Conservation (phyloP, 208 protist species). For the Leishmania martiniquensis region DNA sequence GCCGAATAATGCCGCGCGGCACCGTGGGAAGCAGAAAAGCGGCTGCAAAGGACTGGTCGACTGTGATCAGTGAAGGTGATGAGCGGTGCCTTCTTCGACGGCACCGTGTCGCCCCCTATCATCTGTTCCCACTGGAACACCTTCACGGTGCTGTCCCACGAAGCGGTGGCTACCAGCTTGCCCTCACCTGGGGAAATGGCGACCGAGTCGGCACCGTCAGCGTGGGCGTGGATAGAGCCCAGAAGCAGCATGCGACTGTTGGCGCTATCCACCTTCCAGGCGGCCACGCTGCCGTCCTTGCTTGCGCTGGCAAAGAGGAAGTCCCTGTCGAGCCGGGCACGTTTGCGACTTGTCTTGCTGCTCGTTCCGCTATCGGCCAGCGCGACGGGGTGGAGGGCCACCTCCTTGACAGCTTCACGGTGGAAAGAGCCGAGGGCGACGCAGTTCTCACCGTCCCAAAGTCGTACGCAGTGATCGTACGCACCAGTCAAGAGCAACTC, state of each 20-base stretch:
- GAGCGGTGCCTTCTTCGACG: slow-evolving; percentile 69
- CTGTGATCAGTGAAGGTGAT: slow-evolving; percentile 83
- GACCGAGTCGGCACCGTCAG: slow-evolving; percentile 71
- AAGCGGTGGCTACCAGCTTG: slow-evolving; percentile 56
- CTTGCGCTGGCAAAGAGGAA: slow-evolving; percentile 70
- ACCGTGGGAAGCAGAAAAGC: slow-evolving; percentile 61
- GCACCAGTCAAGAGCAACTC: slow-evolving; percentile 72
- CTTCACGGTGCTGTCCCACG: slow-evolving; percentile 85
- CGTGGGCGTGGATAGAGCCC: slow-evolving; percentile 60
- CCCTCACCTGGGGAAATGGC: slow-evolving; percentile 63
- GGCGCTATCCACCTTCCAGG: slow-evolving; percentile 58
- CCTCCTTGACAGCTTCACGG: slow-evolving; percentile 75
- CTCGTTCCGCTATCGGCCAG: slow-evolving; percentile 13
- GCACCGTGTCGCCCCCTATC: slow-evolving; percentile 32
- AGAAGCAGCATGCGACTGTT: slow-evolving; percentile 46
- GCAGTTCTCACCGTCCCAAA: slow-evolving; percentile 79
- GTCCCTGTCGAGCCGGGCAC: slow-evolving; percentile 35
- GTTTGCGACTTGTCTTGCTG: slow-evolving; percentile 31
- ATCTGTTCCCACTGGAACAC: slow-evolving; percentile 71
- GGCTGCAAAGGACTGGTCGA: slow-evolving; percentile 66
- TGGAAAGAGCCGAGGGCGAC: slow-evolving; percentile 78
- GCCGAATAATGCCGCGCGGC: slow-evolving; percentile 60
- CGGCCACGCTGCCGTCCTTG: slow-evolving; percentile 78
- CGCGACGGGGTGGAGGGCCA: slow-evolving; percentile 48
- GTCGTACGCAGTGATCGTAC: slow-evolving; percentile 84